phyloP scores from a whole-genome alignment of 2,329 filamentous ascomycete species.

The Pseudogymnoascus sp. region DNA sequence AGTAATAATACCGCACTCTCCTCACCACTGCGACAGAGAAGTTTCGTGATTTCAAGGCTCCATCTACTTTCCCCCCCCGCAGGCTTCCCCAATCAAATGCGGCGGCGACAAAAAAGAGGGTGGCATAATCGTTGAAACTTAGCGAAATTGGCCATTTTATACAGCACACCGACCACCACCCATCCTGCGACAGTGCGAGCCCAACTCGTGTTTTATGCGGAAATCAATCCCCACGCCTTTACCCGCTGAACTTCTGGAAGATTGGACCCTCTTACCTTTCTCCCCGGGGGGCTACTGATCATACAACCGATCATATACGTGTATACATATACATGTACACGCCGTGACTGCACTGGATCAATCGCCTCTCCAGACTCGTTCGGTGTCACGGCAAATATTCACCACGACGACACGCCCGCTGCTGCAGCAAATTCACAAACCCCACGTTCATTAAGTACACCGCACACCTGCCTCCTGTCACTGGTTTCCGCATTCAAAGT shows the following conservation, averaged over 20 bases:
- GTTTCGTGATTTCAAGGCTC: neutral
- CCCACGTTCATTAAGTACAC: neutral
- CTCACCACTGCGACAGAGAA: neutral
- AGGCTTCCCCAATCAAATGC: neutral
- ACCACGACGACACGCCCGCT: neutral
- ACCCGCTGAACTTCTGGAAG: neutral
- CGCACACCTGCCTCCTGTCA: neutral
- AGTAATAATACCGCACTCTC: neutral
- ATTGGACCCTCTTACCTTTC: neutral
- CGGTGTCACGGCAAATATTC: neutral
- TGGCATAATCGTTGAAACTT: conserved; percentile 3
- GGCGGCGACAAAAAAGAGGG: neutral
- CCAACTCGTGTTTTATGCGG: neutral
- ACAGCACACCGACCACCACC: conserved; percentile 1
- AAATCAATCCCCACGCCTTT: neutral
- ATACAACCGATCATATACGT: neutral
- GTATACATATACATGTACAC: neutral
- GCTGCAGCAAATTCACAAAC: neutral
- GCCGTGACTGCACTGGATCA: neutral
- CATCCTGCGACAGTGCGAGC: neutral
- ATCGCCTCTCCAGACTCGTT: neutral
- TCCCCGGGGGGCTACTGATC: neutral
- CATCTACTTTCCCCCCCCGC: too few relatives aligned
- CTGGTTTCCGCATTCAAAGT: neutral
- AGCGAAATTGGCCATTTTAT: conserved; percentile 9